Percentiles rank a stretch among this genome's conserved stretches.
Conservation (phyloP, 768 basidiomycete genomes). For the Coprinopsis strossmayeri region DNA sequence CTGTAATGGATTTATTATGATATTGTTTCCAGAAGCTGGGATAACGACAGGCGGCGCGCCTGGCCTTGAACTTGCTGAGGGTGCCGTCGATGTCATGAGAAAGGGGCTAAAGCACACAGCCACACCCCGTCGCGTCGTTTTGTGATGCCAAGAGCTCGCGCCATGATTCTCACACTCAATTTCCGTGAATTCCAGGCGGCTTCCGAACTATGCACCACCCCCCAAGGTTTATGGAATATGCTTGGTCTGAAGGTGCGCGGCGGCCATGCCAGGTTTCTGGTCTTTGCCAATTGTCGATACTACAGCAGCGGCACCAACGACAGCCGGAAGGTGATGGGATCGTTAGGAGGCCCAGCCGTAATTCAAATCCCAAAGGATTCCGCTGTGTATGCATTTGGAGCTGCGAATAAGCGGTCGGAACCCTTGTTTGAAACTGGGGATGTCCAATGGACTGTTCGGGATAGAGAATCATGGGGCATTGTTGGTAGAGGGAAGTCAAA, state of each 20-base stretch:
- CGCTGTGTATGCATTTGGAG: conserved; percentile 55
- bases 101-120: background rate
- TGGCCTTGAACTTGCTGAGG: conserved; percentile 13
- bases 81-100: conserved; percentile 14
- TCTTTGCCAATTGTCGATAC: too few species aligned
- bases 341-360: conserved; percentile 13
- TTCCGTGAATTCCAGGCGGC: too few species aligned
- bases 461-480: conserved; percentile 71
- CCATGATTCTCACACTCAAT: too few species aligned
- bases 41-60: conserved; percentile 51
- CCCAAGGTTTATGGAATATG: too few species aligned
- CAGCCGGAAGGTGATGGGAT: too few species aligned
- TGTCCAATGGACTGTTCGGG: conserved; percentile 52
- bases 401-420: conserved; percentile 27
- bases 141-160: conserved; percentile 7
- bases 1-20: conserved; percentile 58
- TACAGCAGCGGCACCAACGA: too few species aligned
- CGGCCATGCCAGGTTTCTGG: too few species aligned
- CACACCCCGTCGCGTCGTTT: background rate
- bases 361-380: conserved; percentile 37
- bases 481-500: conserved; percentile 47
- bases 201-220: too few species aligned
- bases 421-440: conserved; percentile 41
- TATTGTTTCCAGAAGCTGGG: conserved; percentile 57
- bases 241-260: too few species aligned